Conservation (phyloP, 2,329 filamentous ascomycete species). For the Paradendryphiella salina region DNA sequence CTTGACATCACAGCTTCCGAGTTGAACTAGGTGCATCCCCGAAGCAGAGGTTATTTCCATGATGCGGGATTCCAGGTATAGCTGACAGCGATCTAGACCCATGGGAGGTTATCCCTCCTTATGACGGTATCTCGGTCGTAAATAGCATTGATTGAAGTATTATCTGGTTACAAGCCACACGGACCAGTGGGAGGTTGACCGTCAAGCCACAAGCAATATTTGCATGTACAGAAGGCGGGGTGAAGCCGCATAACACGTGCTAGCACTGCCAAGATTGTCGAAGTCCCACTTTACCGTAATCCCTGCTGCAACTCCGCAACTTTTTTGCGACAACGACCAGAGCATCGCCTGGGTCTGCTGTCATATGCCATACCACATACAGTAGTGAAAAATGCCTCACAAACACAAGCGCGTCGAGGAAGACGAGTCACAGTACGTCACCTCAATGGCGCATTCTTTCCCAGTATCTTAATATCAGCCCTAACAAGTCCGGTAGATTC, state of each 20-base stretch:
- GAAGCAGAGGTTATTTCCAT: not conserved
- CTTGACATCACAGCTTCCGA: not conserved
- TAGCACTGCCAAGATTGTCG: conserved; percentile 1
- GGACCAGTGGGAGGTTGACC: not conserved
- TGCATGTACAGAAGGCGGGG: not conserved
- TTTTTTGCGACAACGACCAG: conserved; percentile 13
- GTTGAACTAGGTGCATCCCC: not conserved
- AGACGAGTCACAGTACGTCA: conserved; percentile 45
- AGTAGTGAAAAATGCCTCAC: conserved; percentile 68
- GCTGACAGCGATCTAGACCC: not conserved
- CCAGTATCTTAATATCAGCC: not conserved
- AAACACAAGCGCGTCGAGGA: conserved; percentile 73
- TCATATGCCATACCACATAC: not conserved
- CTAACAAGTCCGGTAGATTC: conserved; percentile 52
- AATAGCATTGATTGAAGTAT: not conserved
- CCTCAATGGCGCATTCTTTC: conserved; percentile 8
- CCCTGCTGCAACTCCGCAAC: conserved; percentile 12
- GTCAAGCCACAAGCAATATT: conserved; percentile 3
- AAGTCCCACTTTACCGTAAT: conserved; percentile 4
- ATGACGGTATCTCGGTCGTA: not conserved
- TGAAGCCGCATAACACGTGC: conserved; percentile 1
- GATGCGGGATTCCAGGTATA: not conserved
- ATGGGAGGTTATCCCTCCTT: not conserved
- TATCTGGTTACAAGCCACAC: not conserved
- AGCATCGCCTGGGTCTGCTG: not conserved